Evolutionary conservation across 306 rosid genomes (phyloP).

Genomic region (Cucurbita ficifolia): DNA sequence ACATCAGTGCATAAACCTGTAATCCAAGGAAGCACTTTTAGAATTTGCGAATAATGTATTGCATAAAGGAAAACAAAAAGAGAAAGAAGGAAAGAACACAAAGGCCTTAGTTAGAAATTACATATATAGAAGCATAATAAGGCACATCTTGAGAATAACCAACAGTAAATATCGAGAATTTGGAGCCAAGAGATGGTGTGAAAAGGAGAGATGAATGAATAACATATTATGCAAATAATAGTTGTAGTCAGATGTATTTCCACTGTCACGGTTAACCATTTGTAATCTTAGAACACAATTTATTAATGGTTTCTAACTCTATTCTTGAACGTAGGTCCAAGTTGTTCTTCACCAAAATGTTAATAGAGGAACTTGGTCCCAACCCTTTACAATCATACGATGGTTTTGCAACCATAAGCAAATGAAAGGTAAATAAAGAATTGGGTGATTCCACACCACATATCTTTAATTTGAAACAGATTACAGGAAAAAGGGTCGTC

Average conservation of each 20-base stretch:
- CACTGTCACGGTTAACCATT: neutral
- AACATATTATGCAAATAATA: neutral
- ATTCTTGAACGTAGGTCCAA: neutral
- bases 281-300: neutral
- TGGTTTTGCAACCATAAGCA: neutral
- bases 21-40: slow-evolving; percentile 3
- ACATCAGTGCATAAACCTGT: slow-evolving; percentile 85
- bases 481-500: neutral
- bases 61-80: neutral
- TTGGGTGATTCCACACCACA: neutral
- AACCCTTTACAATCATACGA: neutral
- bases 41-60: neutral
- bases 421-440: neutral
- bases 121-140: neutral
- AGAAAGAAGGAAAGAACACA: neutral
- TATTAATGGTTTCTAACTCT: neutral
- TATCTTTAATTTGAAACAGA: neutral
- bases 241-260: neutral
- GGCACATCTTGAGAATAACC: neutral
- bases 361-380: neutral
- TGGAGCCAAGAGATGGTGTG: neutral
- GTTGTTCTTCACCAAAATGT: neutral
- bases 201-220: neutral
- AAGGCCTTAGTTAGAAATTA: neutral
- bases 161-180: neutral